Evolutionary conservation across 2,329 filamentous ascomycete genomes (phyloP).

Genomic region (Phoma sp.): DNA sequence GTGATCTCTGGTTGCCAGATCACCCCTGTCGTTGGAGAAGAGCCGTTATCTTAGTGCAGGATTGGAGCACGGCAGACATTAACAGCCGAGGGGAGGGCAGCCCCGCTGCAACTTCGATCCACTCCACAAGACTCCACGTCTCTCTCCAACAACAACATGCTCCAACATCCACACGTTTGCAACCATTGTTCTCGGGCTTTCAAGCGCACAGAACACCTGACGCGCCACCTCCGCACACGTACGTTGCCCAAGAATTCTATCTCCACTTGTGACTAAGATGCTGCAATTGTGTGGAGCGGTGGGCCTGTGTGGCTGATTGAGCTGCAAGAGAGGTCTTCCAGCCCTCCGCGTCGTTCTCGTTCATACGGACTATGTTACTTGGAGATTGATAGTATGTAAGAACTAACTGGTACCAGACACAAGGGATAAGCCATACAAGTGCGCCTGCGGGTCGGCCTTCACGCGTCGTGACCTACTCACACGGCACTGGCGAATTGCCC

Average conservation of each 20-base stretch:
- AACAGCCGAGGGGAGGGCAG: background rate
- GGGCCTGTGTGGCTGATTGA: background rate
- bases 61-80: slow-evolving; percentile 12
- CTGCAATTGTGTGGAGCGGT: background rate
- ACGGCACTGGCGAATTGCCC: slow-evolving; percentile 38
- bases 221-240: slow-evolving; percentile 41
- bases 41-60: slow-evolving; percentile 4
- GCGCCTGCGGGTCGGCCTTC: slow-evolving; percentile 35
- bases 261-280: background rate
- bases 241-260: slow-evolving; percentile 12
- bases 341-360: too few species aligned
- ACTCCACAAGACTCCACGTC: slow-evolving; percentile 24
- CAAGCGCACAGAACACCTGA: slow-evolving; percentile 41
- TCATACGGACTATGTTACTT: too few species aligned
- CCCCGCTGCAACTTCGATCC: background rate
- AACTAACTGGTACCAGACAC: slow-evolving; percentile 32
- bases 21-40: slow-evolving; percentile 5
- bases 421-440: slow-evolving; percentile 39
- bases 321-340: too few species aligned
- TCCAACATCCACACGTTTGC: slow-evolving; percentile 31
- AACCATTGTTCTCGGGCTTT: slow-evolving; percentile 35
- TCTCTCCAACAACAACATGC: slow-evolving; percentile 26
- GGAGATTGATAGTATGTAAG: background rate
- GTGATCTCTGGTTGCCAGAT: background rate
- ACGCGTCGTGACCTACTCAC: slow-evolving; percentile 40